phyloP scores from a whole-genome alignment of 176 grass and related monocot species.

The Oryza australiensis region DNA sequence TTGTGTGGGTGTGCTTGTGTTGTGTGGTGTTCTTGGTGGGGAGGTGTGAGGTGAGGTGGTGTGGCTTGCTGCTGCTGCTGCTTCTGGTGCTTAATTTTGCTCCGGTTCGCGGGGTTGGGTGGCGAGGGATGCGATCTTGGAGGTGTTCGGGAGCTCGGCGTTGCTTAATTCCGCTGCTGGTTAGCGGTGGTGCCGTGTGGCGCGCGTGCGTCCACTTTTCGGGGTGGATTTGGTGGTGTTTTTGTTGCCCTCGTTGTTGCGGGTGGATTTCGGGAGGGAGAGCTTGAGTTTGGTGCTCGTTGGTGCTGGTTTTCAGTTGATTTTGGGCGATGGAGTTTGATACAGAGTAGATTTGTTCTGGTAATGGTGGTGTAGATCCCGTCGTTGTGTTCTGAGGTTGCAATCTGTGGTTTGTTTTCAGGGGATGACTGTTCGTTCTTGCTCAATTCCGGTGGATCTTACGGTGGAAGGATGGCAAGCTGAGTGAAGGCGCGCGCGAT shows the following conservation, averaged over 20 bases:
- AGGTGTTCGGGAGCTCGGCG: neutral
- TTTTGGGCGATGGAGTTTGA: neutral
- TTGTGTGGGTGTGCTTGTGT: neutral
- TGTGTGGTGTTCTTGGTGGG: neutral
- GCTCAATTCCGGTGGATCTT: constrained; percentile 40
- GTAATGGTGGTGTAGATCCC: constrained; percentile 27
- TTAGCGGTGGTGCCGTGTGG: too few relatives aligned
- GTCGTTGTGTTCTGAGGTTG: constrained; percentile 5
- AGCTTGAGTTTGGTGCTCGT: constrained; percentile 4
- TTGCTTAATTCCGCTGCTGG: constrained; percentile 22
- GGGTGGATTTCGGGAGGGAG: constrained; percentile 17
- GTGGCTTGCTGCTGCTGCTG: neutral
- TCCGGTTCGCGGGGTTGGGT: neutral
- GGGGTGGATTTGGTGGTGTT: constrained; percentile 12
- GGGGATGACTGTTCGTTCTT: neutral
- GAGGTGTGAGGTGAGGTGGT: neutral
- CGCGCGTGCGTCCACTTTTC: too few relatives aligned
- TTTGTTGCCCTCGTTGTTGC: neutral
- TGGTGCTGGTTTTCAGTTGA: neutral
- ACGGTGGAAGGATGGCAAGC: neutral
- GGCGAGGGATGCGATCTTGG: neutral
- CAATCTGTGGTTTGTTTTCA: constrained; percentile 30
- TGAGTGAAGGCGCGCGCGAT: constrained; percentile 17
- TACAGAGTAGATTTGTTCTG: neutral
- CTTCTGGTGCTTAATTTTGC: constrained; percentile 19